These are phyloP conservation scores for Aspergillus diversus DNA, from an alignment of 495 filamentous ascomycete genomes.

Conservation along the genomic window DNA sequence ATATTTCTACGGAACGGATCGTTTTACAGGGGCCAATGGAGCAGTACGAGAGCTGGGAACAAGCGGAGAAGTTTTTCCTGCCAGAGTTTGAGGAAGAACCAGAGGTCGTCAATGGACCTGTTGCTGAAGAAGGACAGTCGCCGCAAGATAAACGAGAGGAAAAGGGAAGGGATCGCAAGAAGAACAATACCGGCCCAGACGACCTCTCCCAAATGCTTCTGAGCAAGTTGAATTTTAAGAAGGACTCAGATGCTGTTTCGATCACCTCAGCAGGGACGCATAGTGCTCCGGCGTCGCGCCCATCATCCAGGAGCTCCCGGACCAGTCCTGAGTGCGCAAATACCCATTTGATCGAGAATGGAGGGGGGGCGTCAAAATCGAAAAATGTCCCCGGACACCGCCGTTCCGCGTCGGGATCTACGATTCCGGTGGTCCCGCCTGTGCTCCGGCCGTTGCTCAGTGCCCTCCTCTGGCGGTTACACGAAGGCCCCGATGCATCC, in stretches of 20 bases:
- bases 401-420: slow-evolving; percentile 41
- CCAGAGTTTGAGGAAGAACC: slow-evolving; percentile 55
- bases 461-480: slow-evolving; percentile 63
- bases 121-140: slow-evolving; percentile 21
- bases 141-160: slow-evolving; percentile 24
- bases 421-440: slow-evolving; percentile 44
- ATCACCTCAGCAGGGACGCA: slow-evolving; percentile 54
- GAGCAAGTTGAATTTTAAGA: slow-evolving; percentile 56
- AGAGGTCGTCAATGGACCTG: slow-evolving; percentile 30
- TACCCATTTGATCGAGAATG: slow-evolving; percentile 33
- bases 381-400: slow-evolving; percentile 36
- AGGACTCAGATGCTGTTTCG: slow-evolving; percentile 50
- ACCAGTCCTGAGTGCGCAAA: slow-evolving; percentile 53
- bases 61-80: slow-evolving; percentile 64
- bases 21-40: slow-evolving; percentile 61
- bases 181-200: slow-evolving; percentile 29
- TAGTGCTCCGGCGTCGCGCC: slow-evolving; percentile 46
- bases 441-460: slow-evolving; percentile 62
- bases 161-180: slow-evolving; percentile 23
- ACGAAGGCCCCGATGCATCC: slow-evolving; percentile 49
- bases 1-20: slow-evolving; percentile 50
- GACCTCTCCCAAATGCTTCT: slow-evolving; percentile 55
- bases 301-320: slow-evolving; percentile 55
- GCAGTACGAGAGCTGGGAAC: slow-evolving; percentile 60
- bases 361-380: slow-evolving; percentile 23